These are phyloP conservation scores for Fusarium scirpi DNA, from an alignment of 2,329 filamentous ascomycete genomes.

Conservation along the genomic window DNA sequence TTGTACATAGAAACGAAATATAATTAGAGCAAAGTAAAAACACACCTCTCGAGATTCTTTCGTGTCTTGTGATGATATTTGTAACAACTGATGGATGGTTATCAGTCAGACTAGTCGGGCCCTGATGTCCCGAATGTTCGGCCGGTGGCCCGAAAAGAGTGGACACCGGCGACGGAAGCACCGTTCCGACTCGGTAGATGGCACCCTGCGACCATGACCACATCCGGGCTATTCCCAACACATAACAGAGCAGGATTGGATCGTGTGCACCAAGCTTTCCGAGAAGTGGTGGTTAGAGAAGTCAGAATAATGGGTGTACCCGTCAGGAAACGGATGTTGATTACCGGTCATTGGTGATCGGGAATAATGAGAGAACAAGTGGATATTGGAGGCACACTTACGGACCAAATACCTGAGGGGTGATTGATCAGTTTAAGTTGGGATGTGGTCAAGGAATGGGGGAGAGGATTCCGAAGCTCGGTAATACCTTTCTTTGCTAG, in stretches of 20 bases:
- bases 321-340: slow-evolving; percentile 4
- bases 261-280: background rate
- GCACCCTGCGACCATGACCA: background rate
- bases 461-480: slow-evolving; percentile 7
- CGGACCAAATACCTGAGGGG: background rate
- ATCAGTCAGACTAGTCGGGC: background rate
- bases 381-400: slow-evolving; percentile 12
- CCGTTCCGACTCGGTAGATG: slow-evolving; percentile 26
- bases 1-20: slow-evolving; percentile 17
- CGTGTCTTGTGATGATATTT: background rate
- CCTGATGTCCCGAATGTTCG: slow-evolving; percentile 6
- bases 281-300: background rate
- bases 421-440: slow-evolving; percentile 24
- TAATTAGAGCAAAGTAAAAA: background rate
- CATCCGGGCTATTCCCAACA: background rate
- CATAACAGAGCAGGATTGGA: background rate
- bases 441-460: slow-evolving; percentile 5
- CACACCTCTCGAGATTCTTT: background rate
- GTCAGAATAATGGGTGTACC: background rate
- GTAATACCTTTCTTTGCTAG: slow-evolving; percentile 3
- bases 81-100: background rate
- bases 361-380: slow-evolving; percentile 13
- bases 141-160: slow-evolving; percentile 23
- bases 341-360: background rate
- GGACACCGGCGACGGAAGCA: slow-evolving; percentile 34